Percentiles rank a stretch among this genome's conserved stretches.
Conservation (phyloP, 2,329 filamentous ascomycete species). For the Penicillium sp. region DNA sequence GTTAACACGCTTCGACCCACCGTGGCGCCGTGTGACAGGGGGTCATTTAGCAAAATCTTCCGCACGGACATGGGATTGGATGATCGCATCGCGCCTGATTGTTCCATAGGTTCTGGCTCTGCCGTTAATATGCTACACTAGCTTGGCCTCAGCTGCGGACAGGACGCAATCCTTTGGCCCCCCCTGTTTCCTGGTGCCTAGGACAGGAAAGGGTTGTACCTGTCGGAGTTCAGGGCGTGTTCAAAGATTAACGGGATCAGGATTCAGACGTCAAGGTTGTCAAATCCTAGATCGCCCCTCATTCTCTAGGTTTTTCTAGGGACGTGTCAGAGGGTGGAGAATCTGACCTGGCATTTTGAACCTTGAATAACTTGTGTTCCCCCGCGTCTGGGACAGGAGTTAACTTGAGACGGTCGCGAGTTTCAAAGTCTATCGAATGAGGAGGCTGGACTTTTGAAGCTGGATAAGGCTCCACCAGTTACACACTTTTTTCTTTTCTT, state of each 20-base stretch:
- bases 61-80: slow-evolving; percentile 8
- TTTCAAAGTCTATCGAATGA: slow-evolving; percentile 16
- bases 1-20: slow-evolving; percentile 14
- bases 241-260: neutral
- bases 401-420: slow-evolving; percentile 22
- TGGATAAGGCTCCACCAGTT: neutral
- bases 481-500: neutral
- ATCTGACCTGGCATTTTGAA: slow-evolving; percentile 9
- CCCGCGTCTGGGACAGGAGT: slow-evolving; percentile 19
- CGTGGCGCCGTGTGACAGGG: slow-evolving; percentile 22
- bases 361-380: slow-evolving; percentile 4
- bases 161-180: neutral
- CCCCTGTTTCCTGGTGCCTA: neutral
- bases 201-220: too few relatives aligned
- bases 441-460: neutral
- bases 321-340: slow-evolving; percentile 8
- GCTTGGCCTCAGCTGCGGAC: neutral
- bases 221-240: neutral
- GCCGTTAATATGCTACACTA: slow-evolving; percentile 1
- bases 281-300: neutral
- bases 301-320: neutral
- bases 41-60: slow-evolving; percentile 17
- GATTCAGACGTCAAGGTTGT: neutral
- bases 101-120: slow-evolving; percentile 5
- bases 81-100: slow-evolving; percentile 18